Percentiles rank a stretch among this genome's conserved stretches.
phyloP scores from a whole-genome alignment of 257 asterid species.

The Asclepias syriaca region DNA sequence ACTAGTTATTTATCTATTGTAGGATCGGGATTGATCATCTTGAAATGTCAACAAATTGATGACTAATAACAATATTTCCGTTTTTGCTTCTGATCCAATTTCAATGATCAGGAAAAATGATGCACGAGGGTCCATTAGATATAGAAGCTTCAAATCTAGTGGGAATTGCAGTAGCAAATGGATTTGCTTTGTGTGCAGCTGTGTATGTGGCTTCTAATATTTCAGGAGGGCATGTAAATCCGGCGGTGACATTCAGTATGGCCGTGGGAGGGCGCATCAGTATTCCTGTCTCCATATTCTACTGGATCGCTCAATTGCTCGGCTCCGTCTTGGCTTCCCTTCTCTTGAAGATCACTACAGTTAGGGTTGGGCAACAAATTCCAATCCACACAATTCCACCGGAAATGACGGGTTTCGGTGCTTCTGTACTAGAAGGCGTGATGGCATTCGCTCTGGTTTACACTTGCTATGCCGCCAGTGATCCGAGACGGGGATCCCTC shows the following conservation, averaged over 20 bases:
- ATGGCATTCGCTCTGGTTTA: slow-evolving; percentile 76
- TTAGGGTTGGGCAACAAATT: slow-evolving; percentile 33
- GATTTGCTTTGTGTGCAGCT: slow-evolving; percentile 53
- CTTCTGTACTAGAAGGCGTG: slow-evolving; percentile 58
- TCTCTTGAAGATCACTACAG: slow-evolving; percentile 43
- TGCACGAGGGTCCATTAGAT: slow-evolving; percentile 23
- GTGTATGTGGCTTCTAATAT: slow-evolving; percentile 53
- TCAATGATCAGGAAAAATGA: slow-evolving; percentile 32
- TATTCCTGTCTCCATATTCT: slow-evolving; percentile 53
- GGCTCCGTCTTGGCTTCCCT: slow-evolving; percentile 71
- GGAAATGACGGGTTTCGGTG: slow-evolving; percentile 91
- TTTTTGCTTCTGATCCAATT: neutral
- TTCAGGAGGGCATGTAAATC: slow-evolving; percentile 90
- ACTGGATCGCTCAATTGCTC: slow-evolving; percentile 62
- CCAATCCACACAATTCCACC: slow-evolving; percentile 46
- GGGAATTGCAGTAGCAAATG: slow-evolving; percentile 50
- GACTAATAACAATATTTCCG: neutral
- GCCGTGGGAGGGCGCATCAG: slow-evolving; percentile 69
- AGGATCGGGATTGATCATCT: neutral
- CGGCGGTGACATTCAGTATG: slow-evolving; percentile 84
- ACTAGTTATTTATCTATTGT: neutral
- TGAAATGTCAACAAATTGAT: neutral
- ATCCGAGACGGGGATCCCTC: slow-evolving; percentile 42
- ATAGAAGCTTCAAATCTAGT: slow-evolving; percentile 41
- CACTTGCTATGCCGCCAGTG: slow-evolving; percentile 60